Conservation (phyloP, 352 stramenopile genomes). For the Blastocystis sp. region DNA sequence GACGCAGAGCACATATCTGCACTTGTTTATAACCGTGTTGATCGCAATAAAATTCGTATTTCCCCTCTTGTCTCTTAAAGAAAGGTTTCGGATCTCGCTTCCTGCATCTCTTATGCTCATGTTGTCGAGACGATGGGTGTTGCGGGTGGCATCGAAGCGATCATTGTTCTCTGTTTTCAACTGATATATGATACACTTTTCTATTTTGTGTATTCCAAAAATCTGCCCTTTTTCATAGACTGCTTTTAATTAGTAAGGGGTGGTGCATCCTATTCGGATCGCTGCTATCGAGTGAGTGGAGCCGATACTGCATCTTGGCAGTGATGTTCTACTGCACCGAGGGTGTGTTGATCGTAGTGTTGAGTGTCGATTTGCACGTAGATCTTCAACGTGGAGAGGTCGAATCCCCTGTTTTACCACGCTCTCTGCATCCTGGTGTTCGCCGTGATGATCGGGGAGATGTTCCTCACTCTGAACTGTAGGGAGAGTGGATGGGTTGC, state of each 20-base stretch:
- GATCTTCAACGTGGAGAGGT: conserved; percentile 4
- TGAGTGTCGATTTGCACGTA: not conserved
- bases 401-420: not conserved
- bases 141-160: not conserved
- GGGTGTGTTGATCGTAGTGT: not conserved
- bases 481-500: not conserved
- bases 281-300: not conserved
- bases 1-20: not conserved
- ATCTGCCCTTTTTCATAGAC: not conserved
- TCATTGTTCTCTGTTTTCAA: not conserved
- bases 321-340: conserved; percentile 6
- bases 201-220: not conserved
- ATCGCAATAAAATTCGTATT: not conserved
- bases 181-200: not conserved
- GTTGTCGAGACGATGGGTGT: not conserved
- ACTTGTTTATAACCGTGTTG: not conserved
- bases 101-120: not conserved
- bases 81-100: not conserved
- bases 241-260: not conserved
- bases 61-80: not conserved
- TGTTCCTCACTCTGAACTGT: not conserved
- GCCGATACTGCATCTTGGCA: not conserved
- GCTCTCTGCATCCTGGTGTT: not conserved
- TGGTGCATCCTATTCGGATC: conserved; percentile 11
- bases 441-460: not conserved